These are phyloP conservation scores for Claviceps cyperi DNA, from an alignment of 2,329 filamentous ascomycete genomes.

Conservation along the genomic window DNA sequence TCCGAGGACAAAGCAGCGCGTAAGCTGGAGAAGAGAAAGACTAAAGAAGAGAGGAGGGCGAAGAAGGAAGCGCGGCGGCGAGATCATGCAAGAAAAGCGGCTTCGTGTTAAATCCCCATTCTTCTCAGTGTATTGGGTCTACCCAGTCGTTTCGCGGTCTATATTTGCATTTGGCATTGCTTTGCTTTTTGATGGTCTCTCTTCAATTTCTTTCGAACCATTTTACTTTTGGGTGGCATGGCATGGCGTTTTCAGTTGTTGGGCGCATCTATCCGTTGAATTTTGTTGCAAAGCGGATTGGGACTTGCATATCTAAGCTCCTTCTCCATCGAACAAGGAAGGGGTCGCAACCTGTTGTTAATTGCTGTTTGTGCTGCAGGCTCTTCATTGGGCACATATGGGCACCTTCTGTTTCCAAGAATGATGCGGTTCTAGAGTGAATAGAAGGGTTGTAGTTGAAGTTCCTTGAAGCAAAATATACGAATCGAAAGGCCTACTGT, in stretches of 20 bases:
- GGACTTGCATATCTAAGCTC: too few relatives aligned
- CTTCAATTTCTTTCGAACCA: background rate
- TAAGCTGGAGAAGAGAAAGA: constrained; percentile 10
- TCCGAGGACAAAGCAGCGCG: constrained; percentile 14
- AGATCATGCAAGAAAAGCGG: constrained; percentile 19
- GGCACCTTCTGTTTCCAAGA: background rate
- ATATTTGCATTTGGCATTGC: background rate
- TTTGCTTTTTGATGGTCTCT: background rate
- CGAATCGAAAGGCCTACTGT: too few relatives aligned
- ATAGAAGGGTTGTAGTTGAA: too few relatives aligned
- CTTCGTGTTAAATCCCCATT: background rate
- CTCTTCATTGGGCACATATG: background rate
- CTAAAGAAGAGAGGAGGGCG: constrained; percentile 29
- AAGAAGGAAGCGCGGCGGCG: constrained; percentile 28
- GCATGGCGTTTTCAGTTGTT: constrained; percentile 3
- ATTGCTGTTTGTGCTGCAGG: background rate
- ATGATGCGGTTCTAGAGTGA: background rate
- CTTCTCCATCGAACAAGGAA: too few relatives aligned
- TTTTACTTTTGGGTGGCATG: constrained; percentile 1
- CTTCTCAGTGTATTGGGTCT: background rate
- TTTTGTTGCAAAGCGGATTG: background rate
- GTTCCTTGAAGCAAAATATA: too few relatives aligned
- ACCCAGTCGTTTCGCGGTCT: background rate
- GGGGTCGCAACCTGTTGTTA: too few relatives aligned
- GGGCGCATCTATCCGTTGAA: background rate